Conservation (phyloP, 805 yeast species). For the Metschnikowia hibisci region DNA sequence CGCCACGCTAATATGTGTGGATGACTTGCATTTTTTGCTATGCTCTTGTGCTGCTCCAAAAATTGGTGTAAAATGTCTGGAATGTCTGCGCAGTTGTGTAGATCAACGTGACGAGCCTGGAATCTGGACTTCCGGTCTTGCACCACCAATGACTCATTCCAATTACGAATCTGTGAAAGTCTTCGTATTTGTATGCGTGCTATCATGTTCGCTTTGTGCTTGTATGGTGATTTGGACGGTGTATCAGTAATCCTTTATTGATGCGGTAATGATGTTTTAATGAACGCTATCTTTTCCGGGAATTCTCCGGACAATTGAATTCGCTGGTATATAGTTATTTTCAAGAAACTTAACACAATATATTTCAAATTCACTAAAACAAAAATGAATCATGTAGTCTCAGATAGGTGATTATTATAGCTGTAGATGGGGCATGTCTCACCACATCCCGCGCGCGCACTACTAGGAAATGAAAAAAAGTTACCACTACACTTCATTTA, state of each 20-base stretch:
- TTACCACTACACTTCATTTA: background rate
- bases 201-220: background rate
- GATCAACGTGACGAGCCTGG: constrained; percentile 53
- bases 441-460: constrained; percentile 3
- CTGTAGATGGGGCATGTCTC: too few species aligned
- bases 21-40: constrained; percentile 58
- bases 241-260: too few species aligned
- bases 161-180: constrained; percentile 17
- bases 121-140: constrained; percentile 59
- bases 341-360: too few species aligned
- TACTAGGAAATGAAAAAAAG: constrained; percentile 3
- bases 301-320: too few species aligned
- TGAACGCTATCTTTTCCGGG: too few species aligned
- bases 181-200: constrained; percentile 3
- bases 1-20: constrained; percentile 76
- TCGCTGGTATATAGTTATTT: too few species aligned
- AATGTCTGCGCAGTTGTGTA: constrained; percentile 41
- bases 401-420: too few species aligned
- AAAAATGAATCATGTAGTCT: too few species aligned
- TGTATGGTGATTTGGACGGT: background rate
- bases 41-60: constrained; percentile 40
- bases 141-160: constrained; percentile 31
- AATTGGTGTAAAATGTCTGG: constrained; percentile 40
- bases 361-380: too few species aligned
- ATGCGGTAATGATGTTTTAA: too few species aligned